These are phyloP conservation scores for Skeletonema tropicum DNA, from an alignment of 108 stramenopile genomes.

Conservation along the genomic window DNA sequence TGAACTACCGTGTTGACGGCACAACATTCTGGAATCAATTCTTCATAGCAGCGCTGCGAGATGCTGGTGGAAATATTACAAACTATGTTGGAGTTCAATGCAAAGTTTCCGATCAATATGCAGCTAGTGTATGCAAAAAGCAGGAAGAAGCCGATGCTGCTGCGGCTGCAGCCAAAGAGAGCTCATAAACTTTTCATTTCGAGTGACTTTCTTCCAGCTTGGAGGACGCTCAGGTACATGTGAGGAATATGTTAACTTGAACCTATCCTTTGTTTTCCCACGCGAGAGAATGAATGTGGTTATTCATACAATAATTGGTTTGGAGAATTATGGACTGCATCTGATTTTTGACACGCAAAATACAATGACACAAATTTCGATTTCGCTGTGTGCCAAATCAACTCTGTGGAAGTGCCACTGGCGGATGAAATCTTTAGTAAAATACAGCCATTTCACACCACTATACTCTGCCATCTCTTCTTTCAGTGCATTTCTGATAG, in stretches of 20 bases:
- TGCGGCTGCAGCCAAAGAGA: slow-evolving; percentile 20
- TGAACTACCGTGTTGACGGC: slow-evolving; percentile 97
- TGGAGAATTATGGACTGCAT: neutral
- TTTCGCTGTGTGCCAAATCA: neutral
- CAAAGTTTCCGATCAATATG: slow-evolving; percentile 89
- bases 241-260: slow-evolving; percentile 5
- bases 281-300: neutral
- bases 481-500: neutral
- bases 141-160: slow-evolving; percentile 72
- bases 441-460: neutral
- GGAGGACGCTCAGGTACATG: slow-evolving; percentile 1
- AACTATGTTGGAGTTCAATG: slow-evolving; percentile 99
- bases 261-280: neutral
- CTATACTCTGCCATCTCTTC: neutral
- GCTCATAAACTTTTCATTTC: neutral
- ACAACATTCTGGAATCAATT: slow-evolving; percentile 99
- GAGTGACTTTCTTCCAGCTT: neutral
- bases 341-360: neutral
- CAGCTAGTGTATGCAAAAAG: slow-evolving; percentile 83
- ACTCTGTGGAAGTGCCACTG: neutral
- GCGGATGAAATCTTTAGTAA: neutral
- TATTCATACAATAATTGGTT: neutral
- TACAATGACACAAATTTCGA: too few relatives aligned
- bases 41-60: slow-evolving; percentile 93
- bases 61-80: slow-evolving; percentile 90